Base-by-base conservation (phyloP, 148 eudicot species). In the Dianthus caryophyllus region DNA sequence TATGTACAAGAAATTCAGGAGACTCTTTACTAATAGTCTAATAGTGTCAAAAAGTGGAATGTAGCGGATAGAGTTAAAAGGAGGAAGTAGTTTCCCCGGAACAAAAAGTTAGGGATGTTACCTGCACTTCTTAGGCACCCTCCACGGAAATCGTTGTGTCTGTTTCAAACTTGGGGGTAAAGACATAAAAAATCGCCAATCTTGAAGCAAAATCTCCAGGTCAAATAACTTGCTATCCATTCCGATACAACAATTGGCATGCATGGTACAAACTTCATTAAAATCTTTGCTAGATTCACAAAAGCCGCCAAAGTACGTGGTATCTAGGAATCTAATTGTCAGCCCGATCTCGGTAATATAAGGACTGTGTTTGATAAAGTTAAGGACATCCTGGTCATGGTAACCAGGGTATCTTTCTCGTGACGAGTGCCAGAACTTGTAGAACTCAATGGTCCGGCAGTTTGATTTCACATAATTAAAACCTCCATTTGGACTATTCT, bases 191-290 rank as follows among this genome's bases (percentile, higher is more conserved):
- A 22, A n/a, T 58, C 73, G 81, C 90, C 90, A 85, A 49, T 85
- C 90, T 65, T 75, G 77, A 20, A 83, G 84, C 83, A 85, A 67
- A 41, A 85, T 59, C 70, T 69, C 79, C 61, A 85, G 83, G 56
- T 85, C 90, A 47, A 71, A 64, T 51, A 83, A 36, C 61, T 85
- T 84, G 65, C 49, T 79, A 21, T 53, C 73, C 68, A 84, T 71
- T 25, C 88, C 88, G 48, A 51, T 55, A 71, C 88, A 84, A 57
- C 88, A 84, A 58, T 84, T 84, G 18, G 88, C 83, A 77, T 84
- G 88, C 88, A 84, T 84, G 10, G 87, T 83, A 73, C 84, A 78
- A 22, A 84, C 84, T 69, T 62, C 46, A 61, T 76, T 81, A 50
- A 84, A 68, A 76, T 84, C 77, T 72, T 74, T 81, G 67, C 85